A percentile compares a stretch with the other conserved stretches of the same genome.
These are phyloP conservation scores for Psilocybe cyanescens DNA, from an alignment of 768 basidiomycete species.

Conservation along the genomic window DNA sequence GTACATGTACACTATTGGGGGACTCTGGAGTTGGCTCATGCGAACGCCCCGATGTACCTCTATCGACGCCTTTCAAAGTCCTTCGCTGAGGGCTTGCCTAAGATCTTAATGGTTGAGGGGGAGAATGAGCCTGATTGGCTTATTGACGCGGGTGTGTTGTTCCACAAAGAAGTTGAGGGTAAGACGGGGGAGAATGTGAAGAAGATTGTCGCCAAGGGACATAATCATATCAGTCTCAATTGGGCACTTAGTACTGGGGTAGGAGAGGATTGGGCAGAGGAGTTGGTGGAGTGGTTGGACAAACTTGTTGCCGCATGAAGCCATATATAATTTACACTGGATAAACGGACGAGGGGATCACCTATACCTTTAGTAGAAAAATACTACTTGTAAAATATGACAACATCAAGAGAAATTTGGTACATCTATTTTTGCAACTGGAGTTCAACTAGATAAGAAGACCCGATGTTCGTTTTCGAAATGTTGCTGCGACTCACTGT, in stretches of 20 bases:
- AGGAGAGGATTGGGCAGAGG: slow-evolving; percentile 66
- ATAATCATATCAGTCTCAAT: slow-evolving; percentile 67
- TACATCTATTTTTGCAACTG: neutral
- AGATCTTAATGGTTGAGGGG: slow-evolving; percentile 49
- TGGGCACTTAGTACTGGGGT: slow-evolving; percentile 54
- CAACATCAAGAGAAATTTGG: neutral
- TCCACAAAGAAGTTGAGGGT: slow-evolving; percentile 41
- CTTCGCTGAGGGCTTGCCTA: slow-evolving; percentile 44
- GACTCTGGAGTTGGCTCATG: slow-evolving; percentile 34
- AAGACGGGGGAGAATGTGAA: slow-evolving; percentile 34
- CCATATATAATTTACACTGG: too few species aligned
- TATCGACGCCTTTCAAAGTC: slow-evolving; percentile 38
- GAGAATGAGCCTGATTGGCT: slow-evolving; percentile 59
- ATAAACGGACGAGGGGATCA: too few species aligned
- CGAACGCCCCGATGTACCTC: slow-evolving; percentile 45
- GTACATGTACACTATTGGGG: slow-evolving; percentile 44
- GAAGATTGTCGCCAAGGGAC: slow-evolving; percentile 47
- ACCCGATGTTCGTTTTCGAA: neutral
- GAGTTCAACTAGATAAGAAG: neutral
- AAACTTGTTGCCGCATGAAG: neutral
- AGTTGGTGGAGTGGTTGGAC: slow-evolving; percentile 44
- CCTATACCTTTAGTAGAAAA: neutral
- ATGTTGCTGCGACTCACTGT: neutral
- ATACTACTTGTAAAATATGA: neutral
- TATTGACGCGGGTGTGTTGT: slow-evolving; percentile 34